Conservation (phyloP, 108 stramenopile species). For the Cyclostephanos tholiformis region DNA sequence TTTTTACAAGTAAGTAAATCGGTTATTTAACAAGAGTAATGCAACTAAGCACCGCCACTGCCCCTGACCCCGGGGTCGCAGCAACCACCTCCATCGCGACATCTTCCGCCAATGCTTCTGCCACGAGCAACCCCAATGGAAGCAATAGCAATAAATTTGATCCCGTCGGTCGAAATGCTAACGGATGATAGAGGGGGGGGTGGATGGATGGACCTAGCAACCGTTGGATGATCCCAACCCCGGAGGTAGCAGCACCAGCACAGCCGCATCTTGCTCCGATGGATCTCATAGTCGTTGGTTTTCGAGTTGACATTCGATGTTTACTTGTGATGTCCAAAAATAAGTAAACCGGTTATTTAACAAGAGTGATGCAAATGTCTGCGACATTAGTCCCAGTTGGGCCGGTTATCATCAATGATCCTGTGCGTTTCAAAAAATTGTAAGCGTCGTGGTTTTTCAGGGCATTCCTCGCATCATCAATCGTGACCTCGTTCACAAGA, state of each 20-base stretch:
- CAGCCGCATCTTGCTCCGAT: conserved; percentile 3
- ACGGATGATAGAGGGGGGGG: not conserved
- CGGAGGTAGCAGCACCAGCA: too few species aligned
- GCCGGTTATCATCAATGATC: conserved; percentile 69
- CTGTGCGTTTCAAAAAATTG: conserved; percentile 50
- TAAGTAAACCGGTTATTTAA: conserved; percentile 22
- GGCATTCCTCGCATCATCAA: conserved; percentile 53
- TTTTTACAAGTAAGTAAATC: not conserved
- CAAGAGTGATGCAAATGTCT: conserved; percentile 77
- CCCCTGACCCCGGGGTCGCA: not conserved
- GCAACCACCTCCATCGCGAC: not conserved
- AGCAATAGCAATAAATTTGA: conserved; percentile 3
- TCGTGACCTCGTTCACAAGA: conserved; percentile 40
- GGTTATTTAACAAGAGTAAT: too few species aligned
- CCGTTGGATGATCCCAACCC: too few species aligned
- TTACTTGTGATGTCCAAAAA: too few species aligned
- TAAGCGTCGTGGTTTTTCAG: conserved; percentile 74
- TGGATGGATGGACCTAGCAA: not conserved
- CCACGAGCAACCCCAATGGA: not conserved
- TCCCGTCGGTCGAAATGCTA: conserved; percentile 4
- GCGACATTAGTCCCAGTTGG: conserved; percentile 90
- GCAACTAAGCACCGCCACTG: not conserved
- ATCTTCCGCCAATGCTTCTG: not conserved
- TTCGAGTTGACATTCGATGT: too few species aligned
- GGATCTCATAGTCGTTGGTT: conserved; percentile 7